Percentiles rank a stretch among this genome's conserved stretches.
Conservation (phyloP, 164 flowering plant genomes). For the Sextonia rubra region DNA sequence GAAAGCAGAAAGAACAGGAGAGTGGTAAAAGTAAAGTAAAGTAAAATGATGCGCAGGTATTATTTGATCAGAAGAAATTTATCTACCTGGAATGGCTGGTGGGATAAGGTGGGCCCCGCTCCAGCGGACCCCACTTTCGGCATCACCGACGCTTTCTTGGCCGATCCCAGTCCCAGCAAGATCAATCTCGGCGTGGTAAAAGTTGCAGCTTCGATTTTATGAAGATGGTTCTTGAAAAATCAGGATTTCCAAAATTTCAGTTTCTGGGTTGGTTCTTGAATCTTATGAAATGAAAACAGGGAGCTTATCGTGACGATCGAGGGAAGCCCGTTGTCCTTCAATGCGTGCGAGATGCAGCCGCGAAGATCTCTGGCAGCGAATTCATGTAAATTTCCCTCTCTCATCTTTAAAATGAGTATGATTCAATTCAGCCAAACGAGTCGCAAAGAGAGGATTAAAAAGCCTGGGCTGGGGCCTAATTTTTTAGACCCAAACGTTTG, state of each 20-base stretch:
- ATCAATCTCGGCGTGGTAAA: constrained; percentile 44
- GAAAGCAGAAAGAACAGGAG: too few relatives aligned
- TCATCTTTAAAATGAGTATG: not conserved
- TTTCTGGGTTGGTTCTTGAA: not conserved
- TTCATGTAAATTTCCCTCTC: constrained; percentile 24
- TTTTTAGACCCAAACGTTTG: too few relatives aligned
- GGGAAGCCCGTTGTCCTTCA: constrained; percentile 38
- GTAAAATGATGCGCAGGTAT: not conserved
- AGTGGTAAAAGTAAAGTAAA: too few relatives aligned
- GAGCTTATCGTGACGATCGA: constrained; percentile 35
- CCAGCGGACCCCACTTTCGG: constrained; percentile 30
- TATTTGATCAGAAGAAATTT: constrained; percentile 11
- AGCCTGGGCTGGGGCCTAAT: too few relatives aligned
- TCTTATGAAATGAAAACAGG: constrained; percentile 10
- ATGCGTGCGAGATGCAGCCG: constrained; percentile 32
- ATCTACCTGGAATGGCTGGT: constrained; percentile 25
- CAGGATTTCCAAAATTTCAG: not conserved
- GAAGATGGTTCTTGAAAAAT: too few relatives aligned
- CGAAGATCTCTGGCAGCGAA: constrained; percentile 22
- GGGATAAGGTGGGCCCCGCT: constrained; percentile 29
- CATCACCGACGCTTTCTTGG: constrained; percentile 38
- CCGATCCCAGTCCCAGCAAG: constrained; percentile 28
- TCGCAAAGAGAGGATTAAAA: too few relatives aligned
- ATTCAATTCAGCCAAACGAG: too few relatives aligned
- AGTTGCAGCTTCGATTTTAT: not conserved